phyloP scores from a whole-genome alignment of 2,329 filamentous ascomycete species.

The Pseudogymnoascus sp. region DNA sequence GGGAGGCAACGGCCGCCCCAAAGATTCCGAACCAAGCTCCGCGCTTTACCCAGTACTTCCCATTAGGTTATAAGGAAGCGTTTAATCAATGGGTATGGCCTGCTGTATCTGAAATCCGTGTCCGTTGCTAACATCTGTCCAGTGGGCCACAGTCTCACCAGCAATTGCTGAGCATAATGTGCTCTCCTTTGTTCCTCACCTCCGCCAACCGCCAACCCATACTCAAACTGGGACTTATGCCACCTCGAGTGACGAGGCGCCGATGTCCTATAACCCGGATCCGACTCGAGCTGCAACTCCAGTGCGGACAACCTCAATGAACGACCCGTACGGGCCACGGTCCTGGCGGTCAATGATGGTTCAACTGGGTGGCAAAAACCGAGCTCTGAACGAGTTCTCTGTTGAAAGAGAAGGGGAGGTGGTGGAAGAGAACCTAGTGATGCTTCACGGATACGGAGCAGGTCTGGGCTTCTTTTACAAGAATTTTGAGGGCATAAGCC shows the following conservation, averaged over 20 bases:
- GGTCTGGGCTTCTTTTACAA: slow-evolving; percentile 97
- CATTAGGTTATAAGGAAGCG: slow-evolving; percentile 84
- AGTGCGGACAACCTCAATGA: slow-evolving; percentile 40
- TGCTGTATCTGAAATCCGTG: not conserved
- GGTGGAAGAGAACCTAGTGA: slow-evolving; percentile 79
- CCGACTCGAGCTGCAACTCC: slow-evolving; percentile 32
- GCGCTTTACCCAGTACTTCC: slow-evolving; percentile 52
- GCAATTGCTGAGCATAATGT: slow-evolving; percentile 81
- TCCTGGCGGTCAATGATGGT: slow-evolving; percentile 84
- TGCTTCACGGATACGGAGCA: slow-evolving; percentile 94
- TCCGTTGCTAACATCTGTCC: slow-evolving; percentile 18
- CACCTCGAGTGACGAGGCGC: slow-evolving; percentile 34
- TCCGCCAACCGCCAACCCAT: slow-evolving; percentile 55
- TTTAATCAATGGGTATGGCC: slow-evolving; percentile 76
- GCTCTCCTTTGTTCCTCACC: slow-evolving; percentile 74
- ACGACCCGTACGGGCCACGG: slow-evolving; percentile 76
- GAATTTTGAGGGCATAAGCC: slow-evolving; percentile 84
- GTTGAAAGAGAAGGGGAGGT: slow-evolving; percentile 75
- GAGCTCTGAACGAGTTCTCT: slow-evolving; percentile 86
- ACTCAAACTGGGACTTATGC: slow-evolving; percentile 48
- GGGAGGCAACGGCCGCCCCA: slow-evolving; percentile 21
- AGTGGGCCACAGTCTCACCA: slow-evolving; percentile 84
- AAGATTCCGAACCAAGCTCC: slow-evolving; percentile 24
- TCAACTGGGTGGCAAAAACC: slow-evolving; percentile 72
- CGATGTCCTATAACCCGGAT: slow-evolving; percentile 29